Evolutionary conservation across 73 alveolate species (phyloP), one percentile per base, ranked within the genome.

Genomic region (Paramecium sonneborni): DNA sequence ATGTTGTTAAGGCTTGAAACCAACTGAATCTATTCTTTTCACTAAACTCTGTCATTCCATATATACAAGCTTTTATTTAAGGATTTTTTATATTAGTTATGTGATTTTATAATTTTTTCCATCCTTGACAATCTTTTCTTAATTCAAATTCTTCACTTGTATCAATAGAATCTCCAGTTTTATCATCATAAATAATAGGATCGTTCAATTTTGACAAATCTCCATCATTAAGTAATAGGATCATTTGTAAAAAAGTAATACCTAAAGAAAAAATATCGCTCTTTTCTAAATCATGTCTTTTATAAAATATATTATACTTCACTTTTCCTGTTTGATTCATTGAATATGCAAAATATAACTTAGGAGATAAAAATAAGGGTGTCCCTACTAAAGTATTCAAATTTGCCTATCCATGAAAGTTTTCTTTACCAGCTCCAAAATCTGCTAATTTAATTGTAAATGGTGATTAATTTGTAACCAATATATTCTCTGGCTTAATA

Each of bases 311-410:
- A 23, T 41, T 18, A 79, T 79, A 79, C 90, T 79, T 79, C 44
- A 79, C 90, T 44, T 79, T 79, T 38, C 90, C 90, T 2, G 90
- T 21, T 26, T 39, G 24, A 24, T 79, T 79, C 7, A 39, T 23
- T 1, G 44, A 26, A 39, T 43, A 79, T 0, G 90, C 90, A 18
- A 79, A 74, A 10, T 18, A 43, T 46, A 79, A 44, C 6, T 79
- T 79, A 4, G 90, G 90, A 12, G 55, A 24, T 1, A 79, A 34
- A 39, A 79, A 79, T 79, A 79, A 39, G 9, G 90, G 90, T 20
- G 90, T 79, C n/a, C 90, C 90, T n/a, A 79, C 90, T 20, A 79
- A 79, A 9, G 90, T 79, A 79, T 79, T 79, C 8, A 43, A 62
- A 74, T 41, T 79, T 41, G 38, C 76, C 14, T 79, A 24, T 41